Percentiles rank a stretch among this genome's conserved stretches.
Evolutionary conservation across 768 basidiomycete genomes (phyloP).

Genomic region (Harrya chromipes): DNA sequence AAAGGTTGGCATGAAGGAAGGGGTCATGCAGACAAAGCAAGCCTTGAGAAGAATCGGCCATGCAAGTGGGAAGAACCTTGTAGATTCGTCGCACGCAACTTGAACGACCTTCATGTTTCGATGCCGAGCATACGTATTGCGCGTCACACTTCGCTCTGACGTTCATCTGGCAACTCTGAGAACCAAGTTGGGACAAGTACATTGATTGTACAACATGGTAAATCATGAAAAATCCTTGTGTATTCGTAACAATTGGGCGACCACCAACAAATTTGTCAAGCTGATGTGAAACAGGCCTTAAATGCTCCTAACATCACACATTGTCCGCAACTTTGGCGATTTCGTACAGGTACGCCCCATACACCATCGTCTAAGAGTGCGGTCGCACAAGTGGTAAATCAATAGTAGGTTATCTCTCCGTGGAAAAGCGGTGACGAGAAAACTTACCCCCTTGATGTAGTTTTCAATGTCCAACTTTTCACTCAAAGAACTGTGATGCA

Average conservation of each 20-base stretch:
- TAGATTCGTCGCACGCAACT: not conserved
- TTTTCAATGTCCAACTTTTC: constrained; percentile 90
- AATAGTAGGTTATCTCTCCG: not conserved
- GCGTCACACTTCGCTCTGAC: no score
- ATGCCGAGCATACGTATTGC: no score
- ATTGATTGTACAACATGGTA: no score
- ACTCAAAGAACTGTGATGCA: constrained; percentile 64
- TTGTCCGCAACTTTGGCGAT: not conserved
- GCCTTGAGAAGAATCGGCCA: constrained; percentile 32
- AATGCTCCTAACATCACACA: not conserved
- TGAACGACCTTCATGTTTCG: not conserved
- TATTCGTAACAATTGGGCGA: no score
- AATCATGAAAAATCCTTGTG: no score
- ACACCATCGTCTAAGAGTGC: constrained; percentile 12
- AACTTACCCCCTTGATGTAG: constrained; percentile 64
- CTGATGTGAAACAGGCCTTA: no score
- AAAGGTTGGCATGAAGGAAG: constrained; percentile 31
- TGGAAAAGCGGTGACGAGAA: not conserved
- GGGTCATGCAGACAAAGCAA: constrained; percentile 33
- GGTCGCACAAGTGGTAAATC: not conserved
- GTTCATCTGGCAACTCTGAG: no score
- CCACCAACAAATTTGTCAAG: no score
- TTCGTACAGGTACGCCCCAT: constrained; percentile 15
- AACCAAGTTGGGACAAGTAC: no score
- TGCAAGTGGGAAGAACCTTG: not conserved